Evolutionary conservation across 768 basidiomycete genomes (phyloP).

Genomic region (Stropharia rugosoannulata): DNA sequence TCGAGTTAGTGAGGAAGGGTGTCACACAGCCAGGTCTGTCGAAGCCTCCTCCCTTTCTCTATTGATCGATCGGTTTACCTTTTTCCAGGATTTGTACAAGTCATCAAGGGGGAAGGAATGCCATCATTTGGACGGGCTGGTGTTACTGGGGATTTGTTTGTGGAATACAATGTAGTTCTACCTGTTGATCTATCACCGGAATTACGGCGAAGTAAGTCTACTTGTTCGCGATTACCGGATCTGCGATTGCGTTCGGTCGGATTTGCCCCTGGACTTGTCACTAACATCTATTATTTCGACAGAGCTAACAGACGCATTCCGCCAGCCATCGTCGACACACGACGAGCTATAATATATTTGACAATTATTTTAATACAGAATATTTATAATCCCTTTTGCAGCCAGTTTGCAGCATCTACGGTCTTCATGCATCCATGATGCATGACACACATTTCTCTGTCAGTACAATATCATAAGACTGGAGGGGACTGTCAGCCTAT

Average conservation of each 20-base stretch:
- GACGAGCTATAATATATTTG: slow-evolving; percentile 41
- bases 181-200: slow-evolving; percentile 70
- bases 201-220: slow-evolving; percentile 70
- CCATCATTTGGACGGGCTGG: slow-evolving; percentile 56
- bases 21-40: slow-evolving; percentile 89
- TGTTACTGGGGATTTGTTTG: slow-evolving; percentile 78
- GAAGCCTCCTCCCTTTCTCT: background rate
- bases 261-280: background rate
- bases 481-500: too few species aligned
- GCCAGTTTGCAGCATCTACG: background rate
- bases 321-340: slow-evolving; percentile 33
- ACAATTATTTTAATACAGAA: slow-evolving; percentile 15
- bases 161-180: slow-evolving; percentile 93
- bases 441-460: background rate
- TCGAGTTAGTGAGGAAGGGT: slow-evolving; percentile 66
- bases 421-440: background rate
- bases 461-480: background rate
- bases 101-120: slow-evolving; percentile 89
- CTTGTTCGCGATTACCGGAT: background rate
- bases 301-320: slow-evolving; percentile 61
- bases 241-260: background rate
- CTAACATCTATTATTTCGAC: slow-evolving; percentile 6
- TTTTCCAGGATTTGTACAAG: slow-evolving; percentile 77
- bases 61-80: background rate
- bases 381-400: slow-evolving; percentile 18